Percentiles rank a stretch among this genome's conserved stretches.
Conservation (phyloP, 768 basidiomycete genomes). For the Mrakia gelida region DNA sequence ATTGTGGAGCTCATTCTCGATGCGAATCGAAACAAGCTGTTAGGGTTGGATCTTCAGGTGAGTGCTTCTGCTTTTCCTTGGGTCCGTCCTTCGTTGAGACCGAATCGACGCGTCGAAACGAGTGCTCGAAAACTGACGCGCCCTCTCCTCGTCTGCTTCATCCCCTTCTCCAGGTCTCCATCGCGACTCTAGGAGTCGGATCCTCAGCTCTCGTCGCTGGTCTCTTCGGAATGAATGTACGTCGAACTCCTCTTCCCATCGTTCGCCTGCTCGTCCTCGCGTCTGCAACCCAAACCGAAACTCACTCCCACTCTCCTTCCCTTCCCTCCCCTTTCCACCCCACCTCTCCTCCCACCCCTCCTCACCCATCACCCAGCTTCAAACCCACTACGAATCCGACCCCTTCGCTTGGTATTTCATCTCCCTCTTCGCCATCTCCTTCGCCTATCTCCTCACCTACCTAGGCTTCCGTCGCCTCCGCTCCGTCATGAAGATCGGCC, state of each 20-base stretch:
- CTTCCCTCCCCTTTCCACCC: conserved; percentile 6
- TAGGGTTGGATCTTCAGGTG: conserved; percentile 86
- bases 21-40: conserved; percentile 85
- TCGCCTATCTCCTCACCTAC: conserved; percentile 62
- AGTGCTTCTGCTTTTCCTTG: conserved; percentile 27
- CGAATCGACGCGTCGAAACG: background rate
- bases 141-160: conserved; percentile 8
- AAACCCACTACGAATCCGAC: conserved; percentile 65
- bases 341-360: background rate
- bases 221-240: conserved; percentile 28
- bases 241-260: background rate
- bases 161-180: conserved; percentile 62
- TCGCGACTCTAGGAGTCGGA: conserved; percentile 87
- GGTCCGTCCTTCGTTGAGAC: no score
- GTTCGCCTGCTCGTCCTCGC: background rate
- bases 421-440: conserved; percentile 56
- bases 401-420: conserved; percentile 70
- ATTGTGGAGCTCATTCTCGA: conserved; percentile 95
- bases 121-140: background rate
- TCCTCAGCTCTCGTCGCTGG: conserved; percentile 85
- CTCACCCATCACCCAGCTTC: conserved; percentile 53
- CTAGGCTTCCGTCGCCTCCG: conserved; percentile 60
- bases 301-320: background rate
- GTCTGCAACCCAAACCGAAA: background rate
- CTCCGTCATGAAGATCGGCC: conserved; percentile 14